Base-by-base conservation (phyloP, 306 rosid species). In the Hippophae gyantsensis region DNA sequence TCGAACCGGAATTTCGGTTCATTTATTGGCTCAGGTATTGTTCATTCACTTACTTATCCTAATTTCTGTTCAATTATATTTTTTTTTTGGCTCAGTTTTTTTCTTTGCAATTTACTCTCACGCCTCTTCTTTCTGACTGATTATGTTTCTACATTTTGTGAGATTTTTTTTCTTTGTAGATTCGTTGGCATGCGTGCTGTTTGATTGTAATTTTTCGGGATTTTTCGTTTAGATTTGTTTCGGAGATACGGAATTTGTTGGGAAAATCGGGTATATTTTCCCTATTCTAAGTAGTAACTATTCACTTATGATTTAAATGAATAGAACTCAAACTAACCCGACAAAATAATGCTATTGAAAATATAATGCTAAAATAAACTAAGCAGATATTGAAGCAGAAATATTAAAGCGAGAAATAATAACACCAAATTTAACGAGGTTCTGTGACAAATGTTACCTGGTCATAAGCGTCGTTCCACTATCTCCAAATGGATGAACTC, bases 1-100 rank as follows among this genome's bases (percentile, higher is more conserved):
- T 84, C 90, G 49, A 79, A 81, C 73, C 83, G 89, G 65, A 73
- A 78, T 61, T 82, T 90, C 58, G 74, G 78, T 75, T 89, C 84
- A 6, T 72, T 82, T 62, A 2, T 78, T 53, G 74, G 74, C 58
- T 70, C 90, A 64, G 84, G 90, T 89, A 69, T 56, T 1, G 27
- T 57, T 46, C 6, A 32, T 41, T 55, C 27, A 40, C 46, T 52
- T 7, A 12, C 26, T 64, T 64, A 47, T 46, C 44, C 42, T 38
- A 38, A 3, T 49, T 14, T 10, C 54, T 2, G 10, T 44, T 12
- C 3, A 1, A 10, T 8, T 42, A 11, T 2, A 3, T 0, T 18
- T 27, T 43, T 32, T 11, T 49, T 48, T 7, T 49, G 43, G 5
- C 0, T 43, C 42, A 11, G 40, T 7, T n/a, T 38, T 5, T 7